Base-by-base conservation (phyloP, 768 basidiomycete genomes). In the Imleria badia region DNA sequence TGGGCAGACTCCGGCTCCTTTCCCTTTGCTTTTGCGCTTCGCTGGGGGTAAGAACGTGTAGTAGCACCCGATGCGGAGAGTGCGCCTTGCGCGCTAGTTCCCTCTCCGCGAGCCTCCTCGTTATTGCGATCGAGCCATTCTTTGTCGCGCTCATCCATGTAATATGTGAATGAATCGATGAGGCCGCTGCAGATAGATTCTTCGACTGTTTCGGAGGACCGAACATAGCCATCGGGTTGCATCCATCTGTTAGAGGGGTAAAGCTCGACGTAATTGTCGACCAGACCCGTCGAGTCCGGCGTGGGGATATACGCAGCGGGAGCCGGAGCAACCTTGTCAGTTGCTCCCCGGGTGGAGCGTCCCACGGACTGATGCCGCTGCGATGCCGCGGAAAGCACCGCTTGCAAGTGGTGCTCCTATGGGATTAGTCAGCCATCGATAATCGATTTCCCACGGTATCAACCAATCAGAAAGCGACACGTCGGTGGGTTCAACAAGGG, bases 91-190 rank as follows among this genome's bases (percentile, higher is more conserved):
- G 81, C 80, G 57, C 87, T 91, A 1, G 90, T 89, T 17, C 93
- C 93, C 68, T 94, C 91, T 17, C 89, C 91, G 14, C 87, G 80
- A 2, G 89, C 91, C 52, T 87, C 83, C 65, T 87, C 87, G 63
- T 98, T 97, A 66, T 92, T 93, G 73, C 85, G 88, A 62, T 91
- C 88, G 31, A 99, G 81, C 96, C 96, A 99, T 59, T 89, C 89
- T 64, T 89, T 85, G 75, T 98, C 96, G 17, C 89, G 86, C 70
- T 98, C 97, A 63, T 99, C 96, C 89, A 98, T 91, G 60, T 84
- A 91, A 66, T 98, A 98, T 2, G 86, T 85, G 72, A 89, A 89
- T 0, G 89, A 88, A 61, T 88, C 84, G 31, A 82, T 74, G 52
- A 94, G 81, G 12, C 82, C 83, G 59, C 75, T 78, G 5, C 70